phyloP scores from a whole-genome alignment of 2,329 filamentous ascomycete species.

The Diaporthe nobilis region DNA sequence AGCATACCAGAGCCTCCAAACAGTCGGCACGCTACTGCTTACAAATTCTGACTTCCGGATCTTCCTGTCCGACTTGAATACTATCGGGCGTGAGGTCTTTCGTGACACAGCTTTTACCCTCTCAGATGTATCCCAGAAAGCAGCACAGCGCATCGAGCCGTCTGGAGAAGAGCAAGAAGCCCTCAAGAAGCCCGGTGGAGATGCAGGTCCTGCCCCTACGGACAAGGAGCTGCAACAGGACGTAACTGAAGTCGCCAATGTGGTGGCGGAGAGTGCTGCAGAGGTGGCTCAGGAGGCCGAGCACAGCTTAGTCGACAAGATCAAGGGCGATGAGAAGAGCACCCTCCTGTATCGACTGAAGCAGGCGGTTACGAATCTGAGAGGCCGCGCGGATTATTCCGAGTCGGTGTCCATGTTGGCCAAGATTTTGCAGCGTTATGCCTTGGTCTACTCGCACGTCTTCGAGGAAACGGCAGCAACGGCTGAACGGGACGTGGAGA shows the following conservation, averaged over 20 bases:
- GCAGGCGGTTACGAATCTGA: slow-evolving; percentile 79
- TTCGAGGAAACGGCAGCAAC: slow-evolving; percentile 76
- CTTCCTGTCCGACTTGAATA: slow-evolving; percentile 84
- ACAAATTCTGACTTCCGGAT: slow-evolving; percentile 92
- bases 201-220: slow-evolving; percentile 64
- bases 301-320: slow-evolving; percentile 80
- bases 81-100: slow-evolving; percentile 86
- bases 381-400: slow-evolving; percentile 84
- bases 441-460: slow-evolving; percentile 81
- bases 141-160: slow-evolving; percentile 80
- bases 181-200: slow-evolving; percentile 64
- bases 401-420: slow-evolving; percentile 87
- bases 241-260: slow-evolving; percentile 66
- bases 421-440: slow-evolving; percentile 82
- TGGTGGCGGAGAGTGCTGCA: slow-evolving; percentile 66
- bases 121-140: slow-evolving; percentile 80
- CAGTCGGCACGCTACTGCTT: slow-evolving; percentile 85
- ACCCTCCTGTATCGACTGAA: slow-evolving; percentile 83
- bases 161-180: slow-evolving; percentile 71
- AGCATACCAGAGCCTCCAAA: slow-evolving; percentile 87
- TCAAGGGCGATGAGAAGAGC: slow-evolving; percentile 79
- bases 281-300: slow-evolving; percentile 71
- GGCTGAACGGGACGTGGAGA: slow-evolving; percentile 78
- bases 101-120: slow-evolving; percentile 87
- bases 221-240: slow-evolving; percentile 75